Percentiles rank a stretch among this genome's conserved stretches.
phyloP scores from a whole-genome alignment of 2,329 filamentous ascomycete genomes.

The Alternaria novae-zelandiae region DNA sequence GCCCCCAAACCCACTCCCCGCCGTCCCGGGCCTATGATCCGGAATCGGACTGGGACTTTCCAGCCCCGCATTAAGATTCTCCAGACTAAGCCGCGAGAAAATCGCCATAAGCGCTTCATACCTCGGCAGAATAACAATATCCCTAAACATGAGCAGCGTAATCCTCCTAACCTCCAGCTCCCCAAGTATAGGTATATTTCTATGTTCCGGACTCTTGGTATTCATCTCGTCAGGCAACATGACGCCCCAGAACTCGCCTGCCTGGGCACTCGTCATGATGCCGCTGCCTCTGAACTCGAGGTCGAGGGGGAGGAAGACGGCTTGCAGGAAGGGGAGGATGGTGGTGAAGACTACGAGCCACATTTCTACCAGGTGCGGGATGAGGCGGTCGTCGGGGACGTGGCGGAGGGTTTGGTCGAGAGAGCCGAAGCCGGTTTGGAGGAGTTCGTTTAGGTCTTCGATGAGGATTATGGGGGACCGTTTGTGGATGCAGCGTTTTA shows the following conservation, averaged over 20 bases:
- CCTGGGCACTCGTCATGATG: constrained; percentile 78
- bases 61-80: constrained; percentile 65
- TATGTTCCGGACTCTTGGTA: constrained; percentile 51
- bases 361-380: constrained; percentile 87
- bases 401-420: constrained; percentile 82
- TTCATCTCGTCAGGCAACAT: constrained; percentile 60
- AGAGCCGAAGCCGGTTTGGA: constrained; percentile 82
- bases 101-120: constrained; percentile 89
- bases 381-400: constrained; percentile 84
- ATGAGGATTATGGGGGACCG: constrained; percentile 73
- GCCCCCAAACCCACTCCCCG: constrained; percentile 20
- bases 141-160: constrained; percentile 85
- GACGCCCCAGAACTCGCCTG: constrained; percentile 88
- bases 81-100: constrained; percentile 86
- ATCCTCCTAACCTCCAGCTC: constrained; percentile 85
- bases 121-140: constrained; percentile 84
- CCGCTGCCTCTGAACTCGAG: constrained; percentile 90
- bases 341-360: constrained; percentile 93
- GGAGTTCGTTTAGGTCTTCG: constrained; percentile 76
- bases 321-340: constrained; percentile 91
- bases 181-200: constrained; percentile 55
- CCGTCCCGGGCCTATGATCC: constrained; percentile 38
- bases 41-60: constrained; percentile 43
- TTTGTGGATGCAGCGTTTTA: constrained; percentile 78
- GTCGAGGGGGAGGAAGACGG: constrained; percentile 91